Base-by-base conservation (phyloP, 2,329 filamentous ascomycete genomes). In the Claviceps monticola region DNA sequence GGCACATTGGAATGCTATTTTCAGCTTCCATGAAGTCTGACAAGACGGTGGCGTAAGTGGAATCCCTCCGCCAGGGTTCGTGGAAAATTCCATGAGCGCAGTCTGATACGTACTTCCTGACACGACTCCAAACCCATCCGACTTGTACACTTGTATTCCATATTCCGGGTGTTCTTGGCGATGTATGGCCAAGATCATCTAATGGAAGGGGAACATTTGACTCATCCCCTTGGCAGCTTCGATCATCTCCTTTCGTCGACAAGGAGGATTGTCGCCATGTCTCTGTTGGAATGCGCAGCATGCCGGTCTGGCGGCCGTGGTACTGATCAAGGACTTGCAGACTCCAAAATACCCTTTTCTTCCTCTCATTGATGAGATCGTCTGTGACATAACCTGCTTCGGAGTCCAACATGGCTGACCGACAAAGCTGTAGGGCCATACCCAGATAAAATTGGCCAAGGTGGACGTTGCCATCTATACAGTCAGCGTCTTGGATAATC, bases 21-120 rank as follows among this genome's bases (percentile, higher is more conserved):
- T 76, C 73, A 3, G 71, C 69, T 57, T 75, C 74, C 56, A 74
- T 74, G 7, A 76, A 69, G 55, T 76, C 72, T 1, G 74, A 74
- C 0, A 73, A 61, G 0, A 76, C 69, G 56, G 69, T 70, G 46
- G 74, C 65, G 58, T 76, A 76, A 64, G 69, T 71, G 0, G 74
- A 76, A 58, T 76, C 73, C 55, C 73, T 68, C 14, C 72, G 62
- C 74, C 74, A 76, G 0, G 74, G 74, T 52, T 76, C 74, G 48
- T 68, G 72, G 37, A 75, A 60, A 13, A 69, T 68, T 48, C 73
- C 72, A 36, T 65, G 67, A 0, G 73, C 63, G 51, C 73, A 76
- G 54, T 75, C 68, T 1, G 68, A 72, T 0, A 76, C 70, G 50
- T 75, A 76, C 23, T 67, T 63, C 46, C 68, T 54, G 1, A 71